Evolutionary conservation across 225 moss, liverwort and hornwort genomes (phyloP).

Genomic region (Bryum argenteum): DNA sequence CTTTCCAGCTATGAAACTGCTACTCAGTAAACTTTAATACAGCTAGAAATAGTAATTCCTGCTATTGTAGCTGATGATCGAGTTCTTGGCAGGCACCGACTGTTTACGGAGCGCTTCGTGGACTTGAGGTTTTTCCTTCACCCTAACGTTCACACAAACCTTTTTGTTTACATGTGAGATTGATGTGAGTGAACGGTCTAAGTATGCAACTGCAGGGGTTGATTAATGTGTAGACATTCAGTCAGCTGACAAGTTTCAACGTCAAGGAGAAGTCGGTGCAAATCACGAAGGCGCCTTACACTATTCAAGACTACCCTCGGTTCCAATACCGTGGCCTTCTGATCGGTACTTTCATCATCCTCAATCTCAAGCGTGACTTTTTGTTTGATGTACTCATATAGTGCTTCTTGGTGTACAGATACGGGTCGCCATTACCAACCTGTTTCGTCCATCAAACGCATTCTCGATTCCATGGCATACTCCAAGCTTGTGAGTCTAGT

Average conservation of each 20-base stretch:
- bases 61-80: slow-evolving; percentile 37
- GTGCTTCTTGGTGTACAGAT: slow-evolving; percentile 52
- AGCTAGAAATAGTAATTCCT: too few relatives aligned
- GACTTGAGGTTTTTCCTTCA: slow-evolving; percentile 52
- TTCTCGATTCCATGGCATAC: slow-evolving; percentile 90
- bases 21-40: too few relatives aligned
- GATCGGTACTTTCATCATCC: slow-evolving; percentile 52
- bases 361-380: not conserved
- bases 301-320: slow-evolving; percentile 75
- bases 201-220: slow-evolving; percentile 32
- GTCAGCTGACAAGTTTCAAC: slow-evolving; percentile 76
- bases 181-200: slow-evolving; percentile 20
- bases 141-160: not conserved
- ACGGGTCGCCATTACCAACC: slow-evolving; percentile 93
- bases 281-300: slow-evolving; percentile 65
- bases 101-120: slow-evolving; percentile 65
- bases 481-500: slow-evolving; percentile 81
- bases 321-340: slow-evolving; percentile 88
- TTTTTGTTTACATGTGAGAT: not conserved
- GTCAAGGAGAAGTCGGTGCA: slow-evolving; percentile 59
- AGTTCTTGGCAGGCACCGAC: slow-evolving; percentile 47
- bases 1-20: not conserved
- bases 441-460: slow-evolving; percentile 62
- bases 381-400: not conserved
- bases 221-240: slow-evolving; percentile 74